A percentile compares a stretch with the other conserved stretches of the same genome.
phyloP scores from a whole-genome alignment of 1,284 basidiomycete genomes.

The Ceratobasidium sp. region DNA sequence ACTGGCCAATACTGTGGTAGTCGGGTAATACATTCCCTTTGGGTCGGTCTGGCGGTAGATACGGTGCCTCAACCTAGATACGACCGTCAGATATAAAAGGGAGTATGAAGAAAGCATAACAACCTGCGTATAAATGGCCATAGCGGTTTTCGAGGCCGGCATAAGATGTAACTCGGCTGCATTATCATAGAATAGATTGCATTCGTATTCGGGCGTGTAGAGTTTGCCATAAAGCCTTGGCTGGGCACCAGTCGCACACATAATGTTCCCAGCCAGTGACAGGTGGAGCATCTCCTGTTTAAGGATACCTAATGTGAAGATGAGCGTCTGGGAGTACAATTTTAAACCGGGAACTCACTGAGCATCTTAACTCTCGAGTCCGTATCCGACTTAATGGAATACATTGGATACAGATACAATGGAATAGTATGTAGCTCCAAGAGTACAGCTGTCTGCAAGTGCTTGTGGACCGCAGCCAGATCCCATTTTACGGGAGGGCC shows the following conservation, averaged over 20 bases:
- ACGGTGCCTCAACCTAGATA: background rate
- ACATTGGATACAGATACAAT: slow-evolving; percentile 33
- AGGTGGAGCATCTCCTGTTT: slow-evolving; percentile 45
- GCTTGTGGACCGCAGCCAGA: slow-evolving; percentile 6
- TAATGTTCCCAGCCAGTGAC: slow-evolving; percentile 39
- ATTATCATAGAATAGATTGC: slow-evolving; percentile 32
- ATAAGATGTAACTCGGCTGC: slow-evolving; percentile 18
- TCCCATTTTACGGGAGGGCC: background rate
- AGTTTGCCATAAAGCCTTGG: slow-evolving; percentile 23
- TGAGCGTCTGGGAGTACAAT: too few species aligned
- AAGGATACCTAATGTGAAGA: slow-evolving; percentile 21
- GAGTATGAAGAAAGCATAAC: background rate
- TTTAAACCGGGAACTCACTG: too few species aligned
- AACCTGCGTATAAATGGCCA: slow-evolving; percentile 32
- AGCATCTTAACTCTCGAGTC: too few species aligned
- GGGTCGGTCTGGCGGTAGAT: background rate
- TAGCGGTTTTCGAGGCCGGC: background rate
- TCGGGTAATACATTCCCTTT: slow-evolving; percentile 16
- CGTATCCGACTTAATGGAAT: slow-evolving; percentile 21
- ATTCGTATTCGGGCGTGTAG: slow-evolving; percentile 33
- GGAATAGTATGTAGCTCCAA: slow-evolving; percentile 43
- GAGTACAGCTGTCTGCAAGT: slow-evolving; percentile 38
- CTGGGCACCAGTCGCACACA: slow-evolving; percentile 34
- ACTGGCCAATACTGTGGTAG: slow-evolving; percentile 38
- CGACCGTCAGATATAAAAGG: background rate